Base-by-base conservation (phyloP, 2,329 filamentous ascomycete species). In the Aciculosporium take region DNA sequence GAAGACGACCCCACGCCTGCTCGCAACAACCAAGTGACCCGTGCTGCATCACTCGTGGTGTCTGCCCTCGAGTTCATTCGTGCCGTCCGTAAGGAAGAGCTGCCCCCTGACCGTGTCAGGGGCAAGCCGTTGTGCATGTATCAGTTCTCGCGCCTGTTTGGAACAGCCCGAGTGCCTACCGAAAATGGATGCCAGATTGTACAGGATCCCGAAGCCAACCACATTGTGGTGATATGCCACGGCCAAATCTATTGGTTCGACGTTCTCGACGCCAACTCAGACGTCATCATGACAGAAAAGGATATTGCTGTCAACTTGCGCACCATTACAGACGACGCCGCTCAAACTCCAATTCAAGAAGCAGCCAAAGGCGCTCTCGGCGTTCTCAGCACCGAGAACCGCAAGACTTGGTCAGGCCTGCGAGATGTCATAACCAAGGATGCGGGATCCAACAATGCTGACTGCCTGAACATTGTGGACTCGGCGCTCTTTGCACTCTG, bases 181-280 rank as follows among this genome's bases (percentile, higher is more conserved):
- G 85, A 94, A 24, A 81, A 91, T 56, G 91, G 91, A 5, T 98
- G 91, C 58, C 83, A 94, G 51, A 96, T 98, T 53, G 87, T 88
- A 48, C 88, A 96, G 57, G 88, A 96, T 53, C 84, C 87, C 1
- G 76, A 80, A n/a, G 85, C 89, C 3, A 94, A 87, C 63, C 91
- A 98, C 59, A 70, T 98, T 29, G 83, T 95, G 8, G 86, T 96
- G 33, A 72, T 96, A 63, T 94, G 86, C 56, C 84, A 89, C 49
- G 91, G 91, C 2, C 91, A 98, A 51, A 88, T 96, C 55, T 98
- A 98, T 63, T 96, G 89, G 89, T 98, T 98, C 53, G 91, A 98
- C 59, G 88, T 95, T 2, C 68, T 98, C 15, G 91, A 98, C 52
- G 81, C 89, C 50, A 94, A 94, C 60, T 84, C 84, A 6, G 91